Evolutionary conservation across 2,329 filamentous ascomycete genomes (phyloP).

Genomic region (Ophiosphaerella herpotricha): DNA sequence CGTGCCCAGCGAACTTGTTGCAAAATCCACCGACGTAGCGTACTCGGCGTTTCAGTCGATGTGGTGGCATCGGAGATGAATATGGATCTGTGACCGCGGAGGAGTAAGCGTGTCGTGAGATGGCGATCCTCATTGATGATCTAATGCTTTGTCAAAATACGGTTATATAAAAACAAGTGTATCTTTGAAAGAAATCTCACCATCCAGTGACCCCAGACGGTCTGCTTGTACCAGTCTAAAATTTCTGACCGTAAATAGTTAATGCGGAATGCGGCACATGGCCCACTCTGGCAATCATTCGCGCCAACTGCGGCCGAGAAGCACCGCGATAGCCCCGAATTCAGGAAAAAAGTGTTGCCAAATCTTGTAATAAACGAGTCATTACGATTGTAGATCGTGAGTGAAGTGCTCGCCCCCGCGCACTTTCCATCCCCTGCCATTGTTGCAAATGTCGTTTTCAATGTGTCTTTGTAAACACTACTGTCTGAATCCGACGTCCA

Average conservation of each 20-base stretch:
- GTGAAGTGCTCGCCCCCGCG: constrained; percentile 40
- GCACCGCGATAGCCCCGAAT: not conserved
- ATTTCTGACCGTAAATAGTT: constrained; percentile 37
- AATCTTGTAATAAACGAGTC: constrained; percentile 2
- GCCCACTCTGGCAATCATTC: constrained; percentile 46
- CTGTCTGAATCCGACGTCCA: constrained; percentile 48
- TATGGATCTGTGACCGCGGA: constrained; percentile 41
- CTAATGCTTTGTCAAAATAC: constrained; percentile 2
- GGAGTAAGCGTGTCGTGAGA: constrained; percentile 43
- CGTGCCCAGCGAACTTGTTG: constrained; percentile 47
- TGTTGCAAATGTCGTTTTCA: constrained; percentile 34
- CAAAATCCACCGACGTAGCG: constrained; percentile 40
- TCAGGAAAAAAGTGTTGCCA: constrained; percentile 1
- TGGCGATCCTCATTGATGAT: constrained; percentile 49
- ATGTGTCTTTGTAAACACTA: constrained; percentile 35
- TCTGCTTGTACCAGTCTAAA: constrained; percentile 46
- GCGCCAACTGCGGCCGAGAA: constrained; percentile 11
- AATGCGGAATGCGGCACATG: constrained; percentile 44
- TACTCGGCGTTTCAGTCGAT: constrained; percentile 45
- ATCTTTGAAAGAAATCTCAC: constrained; percentile 7
- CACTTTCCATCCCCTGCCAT: constrained; percentile 39
- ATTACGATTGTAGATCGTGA: constrained; percentile 40
- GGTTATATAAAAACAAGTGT: not conserved
- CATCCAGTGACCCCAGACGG: constrained; percentile 41
- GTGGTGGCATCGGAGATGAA: constrained; percentile 42